Conservation (phyloP, 805 yeast species). For the Ascoidea rubescens region DNA sequence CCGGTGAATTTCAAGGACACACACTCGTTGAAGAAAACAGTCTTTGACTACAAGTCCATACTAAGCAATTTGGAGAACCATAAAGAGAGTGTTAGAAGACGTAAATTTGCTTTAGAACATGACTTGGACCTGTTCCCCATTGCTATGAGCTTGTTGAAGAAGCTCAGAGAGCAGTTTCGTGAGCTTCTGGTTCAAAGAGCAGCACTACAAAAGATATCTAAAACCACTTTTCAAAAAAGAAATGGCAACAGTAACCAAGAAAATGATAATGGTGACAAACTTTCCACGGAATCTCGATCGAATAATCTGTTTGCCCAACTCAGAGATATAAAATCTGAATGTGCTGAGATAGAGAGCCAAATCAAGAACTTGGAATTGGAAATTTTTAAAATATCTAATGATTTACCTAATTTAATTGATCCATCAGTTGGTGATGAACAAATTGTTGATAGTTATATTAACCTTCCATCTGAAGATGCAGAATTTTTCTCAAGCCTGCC, state of each 20-base stretch:
- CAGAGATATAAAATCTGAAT: not conserved
- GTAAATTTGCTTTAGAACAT: conserved; percentile 15
- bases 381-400: conserved; percentile 27
- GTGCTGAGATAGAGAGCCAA: not conserved
- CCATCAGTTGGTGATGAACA: conserved; percentile 28
- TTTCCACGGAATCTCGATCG: not conserved
- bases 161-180: conserved; percentile 17
- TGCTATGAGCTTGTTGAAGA: conserved; percentile 7
- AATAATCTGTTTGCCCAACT: not conserved
- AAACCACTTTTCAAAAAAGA: conserved; percentile 9
- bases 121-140: not conserved
- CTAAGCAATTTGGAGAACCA: conserved; percentile 16
- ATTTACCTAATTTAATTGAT: conserved; percentile 52
- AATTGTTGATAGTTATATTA: conserved; percentile 36
- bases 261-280: conserved; percentile 10
- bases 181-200: conserved; percentile 17
- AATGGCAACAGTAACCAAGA: conserved; percentile 15
- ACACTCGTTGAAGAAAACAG: conserved; percentile 15
- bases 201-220: conserved; percentile 11
- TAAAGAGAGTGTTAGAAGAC: conserved; percentile 17
- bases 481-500: conserved; percentile 14
- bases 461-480: conserved; percentile 18
- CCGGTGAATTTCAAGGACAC: not conserved
- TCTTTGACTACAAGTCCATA: conserved; percentile 21
- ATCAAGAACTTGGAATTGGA: conserved; percentile 20